Evolutionary conservation across 768 basidiomycete species (phyloP).

Genomic region (Tricholoma furcatifolium): DNA sequence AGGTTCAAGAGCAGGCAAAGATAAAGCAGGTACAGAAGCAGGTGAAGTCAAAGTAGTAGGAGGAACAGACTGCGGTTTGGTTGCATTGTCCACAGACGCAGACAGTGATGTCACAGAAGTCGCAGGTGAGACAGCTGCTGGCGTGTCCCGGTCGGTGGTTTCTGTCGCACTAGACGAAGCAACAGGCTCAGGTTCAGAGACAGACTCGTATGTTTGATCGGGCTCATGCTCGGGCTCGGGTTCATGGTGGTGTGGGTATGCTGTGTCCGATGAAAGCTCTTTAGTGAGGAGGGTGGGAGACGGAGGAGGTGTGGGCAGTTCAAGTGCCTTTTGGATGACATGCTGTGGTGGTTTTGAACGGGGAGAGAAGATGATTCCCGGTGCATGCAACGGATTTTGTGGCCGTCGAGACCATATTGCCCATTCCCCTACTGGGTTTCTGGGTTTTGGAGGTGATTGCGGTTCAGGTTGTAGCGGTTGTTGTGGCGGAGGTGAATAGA

Average conservation of each 20-base stretch:
- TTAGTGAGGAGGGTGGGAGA: conserved; percentile 30
- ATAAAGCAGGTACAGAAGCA: not conserved
- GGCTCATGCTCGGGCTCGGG: not conserved
- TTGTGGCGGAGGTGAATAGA: not conserved
- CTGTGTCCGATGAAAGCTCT: conserved; percentile 4
- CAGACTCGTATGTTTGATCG: not conserved
- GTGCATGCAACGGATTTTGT: conserved; percentile 58
- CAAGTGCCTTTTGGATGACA: conserved; percentile 55
- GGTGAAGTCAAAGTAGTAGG: not conserved
- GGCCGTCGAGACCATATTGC: conserved; percentile 78
- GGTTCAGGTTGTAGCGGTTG: not conserved
- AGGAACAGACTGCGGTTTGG: not conserved
- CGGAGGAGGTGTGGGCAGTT: conserved; percentile 48
- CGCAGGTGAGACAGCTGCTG: conserved; percentile 54
- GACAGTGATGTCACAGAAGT: conserved; percentile 48
- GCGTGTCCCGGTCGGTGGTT: conserved; percentile 48
- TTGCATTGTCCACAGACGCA: conserved; percentile 36
- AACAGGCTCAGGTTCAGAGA: conserved; percentile 16
- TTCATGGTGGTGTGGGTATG: conserved; percentile 1
- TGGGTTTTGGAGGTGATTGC: not conserved
- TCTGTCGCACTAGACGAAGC: conserved; percentile 52
- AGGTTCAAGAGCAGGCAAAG: conserved; percentile 4
- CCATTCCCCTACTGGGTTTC: conserved; percentile 33
- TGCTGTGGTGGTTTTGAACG: conserved; percentile 59
- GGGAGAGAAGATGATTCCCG: conserved; percentile 71